These are phyloP conservation scores for Verticillium isaacii DNA, from an alignment of 2,329 filamentous ascomycete species.

Conservation along the genomic window DNA sequence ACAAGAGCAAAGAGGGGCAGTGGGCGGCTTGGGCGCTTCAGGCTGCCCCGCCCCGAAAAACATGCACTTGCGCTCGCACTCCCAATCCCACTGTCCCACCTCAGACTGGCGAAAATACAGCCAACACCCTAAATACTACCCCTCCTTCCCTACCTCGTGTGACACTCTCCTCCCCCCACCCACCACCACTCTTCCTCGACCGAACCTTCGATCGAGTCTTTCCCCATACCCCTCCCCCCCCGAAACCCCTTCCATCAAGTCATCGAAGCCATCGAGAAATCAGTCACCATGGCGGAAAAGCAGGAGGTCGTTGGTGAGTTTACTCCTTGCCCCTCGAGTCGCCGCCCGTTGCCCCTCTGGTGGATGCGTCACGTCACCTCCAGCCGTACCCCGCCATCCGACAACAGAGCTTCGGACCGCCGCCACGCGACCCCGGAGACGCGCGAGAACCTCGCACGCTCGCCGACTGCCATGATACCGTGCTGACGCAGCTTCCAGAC, in stretches of 20 bases:
- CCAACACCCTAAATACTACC: background rate
- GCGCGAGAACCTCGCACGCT: background rate
- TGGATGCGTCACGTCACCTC: background rate
- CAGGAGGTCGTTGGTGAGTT: background rate
- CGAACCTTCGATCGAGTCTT: background rate
- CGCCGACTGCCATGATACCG: background rate
- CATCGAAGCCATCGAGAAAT: background rate
- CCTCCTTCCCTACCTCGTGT: background rate
- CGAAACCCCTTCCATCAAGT: background rate
- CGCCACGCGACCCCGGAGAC: background rate
- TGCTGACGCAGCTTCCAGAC: constrained; percentile 44
- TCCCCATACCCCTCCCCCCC: background rate
- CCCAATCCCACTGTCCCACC: background rate
- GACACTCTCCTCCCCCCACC: background rate
- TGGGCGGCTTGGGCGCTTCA: background rate
- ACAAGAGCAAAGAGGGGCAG: background rate
- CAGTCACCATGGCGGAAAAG: background rate
- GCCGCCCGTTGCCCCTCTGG: background rate
- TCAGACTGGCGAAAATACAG: background rate
- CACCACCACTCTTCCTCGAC: background rate
- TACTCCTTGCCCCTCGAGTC: background rate
- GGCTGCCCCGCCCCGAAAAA: background rate
- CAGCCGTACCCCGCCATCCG: background rate
- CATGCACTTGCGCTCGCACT: background rate
- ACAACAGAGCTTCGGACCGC: background rate